phyloP scores from a whole-genome alignment of 164 flowering plant genomes.

The Kingdonia uniflora region DNA sequence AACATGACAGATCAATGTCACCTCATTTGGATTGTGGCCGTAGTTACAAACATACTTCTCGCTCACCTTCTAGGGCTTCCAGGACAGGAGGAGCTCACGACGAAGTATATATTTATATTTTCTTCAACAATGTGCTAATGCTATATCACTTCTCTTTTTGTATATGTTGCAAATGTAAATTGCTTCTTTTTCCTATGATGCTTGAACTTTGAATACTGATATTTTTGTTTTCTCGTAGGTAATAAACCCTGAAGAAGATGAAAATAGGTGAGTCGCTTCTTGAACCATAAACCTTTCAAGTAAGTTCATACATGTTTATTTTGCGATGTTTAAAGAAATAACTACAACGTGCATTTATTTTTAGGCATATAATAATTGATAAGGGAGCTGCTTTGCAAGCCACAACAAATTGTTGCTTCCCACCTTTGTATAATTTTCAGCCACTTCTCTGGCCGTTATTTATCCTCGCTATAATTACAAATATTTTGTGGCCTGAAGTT shows the following conservation, averaged over 20 bases:
- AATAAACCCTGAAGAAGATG: constrained; percentile 23
- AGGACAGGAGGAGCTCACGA: constrained; percentile 27
- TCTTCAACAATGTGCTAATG: no score
- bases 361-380: no score
- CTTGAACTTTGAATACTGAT: background rate
- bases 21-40: constrained; percentile 32
- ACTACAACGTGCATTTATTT: no score
- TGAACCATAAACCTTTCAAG: constrained; percentile 1
- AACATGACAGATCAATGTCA: constrained; percentile 37
- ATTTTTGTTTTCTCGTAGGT: constrained; percentile 28
- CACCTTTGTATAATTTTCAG: no score
- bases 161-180: background rate
- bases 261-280: constrained; percentile 28
- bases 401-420: no score
- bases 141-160: constrained; percentile 16
- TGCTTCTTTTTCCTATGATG: background rate
- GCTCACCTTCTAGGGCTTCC: constrained; percentile 39
- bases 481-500: no score
- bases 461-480: no score
- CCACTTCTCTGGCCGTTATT: no score
- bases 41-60: constrained; percentile 31
- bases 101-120: no score
- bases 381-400: no score
- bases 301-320: background rate
- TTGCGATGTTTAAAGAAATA: no score